Base-by-base conservation (phyloP, 1,139 yeast species). In the Saccharomyces hybrid region DNA sequence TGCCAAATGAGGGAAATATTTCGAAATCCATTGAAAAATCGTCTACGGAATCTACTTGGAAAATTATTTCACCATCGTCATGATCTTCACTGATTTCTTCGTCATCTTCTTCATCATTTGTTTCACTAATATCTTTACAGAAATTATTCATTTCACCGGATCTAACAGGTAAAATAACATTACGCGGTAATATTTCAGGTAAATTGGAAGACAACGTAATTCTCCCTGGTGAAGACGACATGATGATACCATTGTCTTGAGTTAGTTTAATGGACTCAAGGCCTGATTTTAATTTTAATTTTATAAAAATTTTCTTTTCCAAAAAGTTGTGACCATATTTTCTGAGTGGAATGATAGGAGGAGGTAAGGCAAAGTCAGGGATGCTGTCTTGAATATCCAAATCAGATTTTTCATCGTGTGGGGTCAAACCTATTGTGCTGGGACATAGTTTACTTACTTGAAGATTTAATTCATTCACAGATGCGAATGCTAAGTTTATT, bases 251-350 rank as follows among this genome's bases (percentile, higher is more conserved):
- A 9, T 73, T 75, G 52, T 75, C 76, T 32, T 75, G 73, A 60
- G 78, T 80, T 32, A 86, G 70, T 46, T 75, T 77, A 53, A 86
- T 79, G 46, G 85, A 79, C 51, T 79, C 77, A 54, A 82, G 78
- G 44, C 78, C 79, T 1, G 89, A 80, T 58, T 84, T 83, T 59
- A 85, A 81, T 3, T 82, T 78, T 49, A 93, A 74, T 67, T 91
- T 96, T 42, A 93, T 79, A 60, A 90, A 82, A 2, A 88, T 89
- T 65, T 88, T 89, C 67, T 86, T 88, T 65, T 93, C 98, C 65
- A 93, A 74, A 73, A 90, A 93, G 70, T 90, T 93, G 72, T 93
- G 99, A 7, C 99, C 99, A 67, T 93, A 93, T 61, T 96, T 80
- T 64, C 97, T 79, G 54, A 93, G 75, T 0, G 99, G 99, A 51